Evolutionary conservation across 768 basidiomycete genomes (phyloP), one percentile per base, ranked within the genome.

Genomic region (Calvatia gigantea): DNA sequence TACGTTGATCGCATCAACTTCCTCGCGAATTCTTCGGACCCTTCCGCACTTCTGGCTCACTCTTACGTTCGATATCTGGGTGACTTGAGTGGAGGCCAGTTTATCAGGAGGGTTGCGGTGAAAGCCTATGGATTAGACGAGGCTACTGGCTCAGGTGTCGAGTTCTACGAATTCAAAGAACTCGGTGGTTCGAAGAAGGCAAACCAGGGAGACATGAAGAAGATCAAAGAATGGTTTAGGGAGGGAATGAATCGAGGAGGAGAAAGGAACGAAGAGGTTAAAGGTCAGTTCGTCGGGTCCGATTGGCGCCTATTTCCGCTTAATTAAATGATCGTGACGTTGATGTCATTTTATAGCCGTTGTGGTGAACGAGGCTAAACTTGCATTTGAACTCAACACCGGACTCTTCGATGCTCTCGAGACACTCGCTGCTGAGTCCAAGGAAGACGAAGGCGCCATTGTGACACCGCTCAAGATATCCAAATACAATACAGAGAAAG

Each of bases 1-100:
- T 92, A 89, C 68, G 67, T 81, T 56, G 59, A 68, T 5, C 83
- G 85, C 45, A 73, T 92, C 41, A 64, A 72, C 8, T 61, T 70
- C n/a, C 71, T 87, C 38, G 65, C 76, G 8, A 69, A 72, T 49
- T 71, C 75, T 25, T 57, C 61, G 6, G 79, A 78, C 63, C 82
- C 76, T 9, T 69, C 79, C 0, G 69, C 75, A 5, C 78, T 93
- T 6, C 76, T 92, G 6, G 85, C 89, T 0, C 91, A 92, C 67
- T 77, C 89, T 1, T 91, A 91, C 64, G 86, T 90, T n/a, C 80
- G 89, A 31, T 91, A 91, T 68, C 78, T 91, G 29, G 90, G 89
- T 45, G 89, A 92, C 66, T 73, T 91, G 29, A 87, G 84, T 41
- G 89, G 90, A 4, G 90, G 91, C 1, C 90, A 91, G 71, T 73